phyloP scores from a whole-genome alignment of 1,284 basidiomycete genomes.

The Pascua sp. region DNA sequence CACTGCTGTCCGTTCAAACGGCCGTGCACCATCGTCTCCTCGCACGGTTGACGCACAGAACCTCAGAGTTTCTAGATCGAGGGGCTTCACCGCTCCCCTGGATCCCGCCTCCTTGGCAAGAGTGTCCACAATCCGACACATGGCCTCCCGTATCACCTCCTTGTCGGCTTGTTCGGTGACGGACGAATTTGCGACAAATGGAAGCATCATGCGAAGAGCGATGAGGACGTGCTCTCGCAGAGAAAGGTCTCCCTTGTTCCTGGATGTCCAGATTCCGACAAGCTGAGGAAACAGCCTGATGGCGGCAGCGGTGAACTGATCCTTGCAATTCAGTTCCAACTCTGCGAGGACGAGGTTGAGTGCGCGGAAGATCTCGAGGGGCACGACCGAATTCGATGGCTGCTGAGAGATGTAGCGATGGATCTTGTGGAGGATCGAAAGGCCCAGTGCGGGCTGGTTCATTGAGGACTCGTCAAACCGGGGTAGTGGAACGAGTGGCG shows the following conservation, averaged over 20 bases:
- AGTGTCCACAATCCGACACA: constrained; percentile 54
- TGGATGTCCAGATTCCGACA: constrained; percentile 68
- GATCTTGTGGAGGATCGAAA: constrained; percentile 62
- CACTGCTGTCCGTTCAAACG: constrained; percentile 26
- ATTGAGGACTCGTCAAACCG: background rate
- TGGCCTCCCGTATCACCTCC: constrained; percentile 49
- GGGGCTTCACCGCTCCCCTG: constrained; percentile 56
- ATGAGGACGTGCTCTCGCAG: constrained; percentile 59
- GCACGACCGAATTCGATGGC: constrained; percentile 63
- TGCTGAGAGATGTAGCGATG: constrained; percentile 64
- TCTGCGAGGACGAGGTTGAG: constrained; percentile 67
- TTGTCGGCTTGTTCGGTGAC: constrained; percentile 17
- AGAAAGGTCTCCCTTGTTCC: constrained; percentile 61
- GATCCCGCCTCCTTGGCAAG: constrained; percentile 63
- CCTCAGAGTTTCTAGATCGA: constrained; percentile 58
- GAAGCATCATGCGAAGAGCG: constrained; percentile 65
- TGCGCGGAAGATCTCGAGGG: constrained; percentile 66
- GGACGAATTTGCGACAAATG: constrained; percentile 57
- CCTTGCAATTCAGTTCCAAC: constrained; percentile 66
- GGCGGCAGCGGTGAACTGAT: constrained; percentile 61
- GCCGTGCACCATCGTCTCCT: background rate
- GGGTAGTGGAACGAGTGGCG: constrained; percentile 32
- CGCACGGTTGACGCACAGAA: constrained; percentile 2
- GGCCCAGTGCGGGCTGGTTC: constrained; percentile 47
- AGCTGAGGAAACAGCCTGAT: constrained; percentile 62